Evolutionary conservation across 148 eudicot genomes (phyloP).

Genomic region (Gaultheria prostrata): DNA sequence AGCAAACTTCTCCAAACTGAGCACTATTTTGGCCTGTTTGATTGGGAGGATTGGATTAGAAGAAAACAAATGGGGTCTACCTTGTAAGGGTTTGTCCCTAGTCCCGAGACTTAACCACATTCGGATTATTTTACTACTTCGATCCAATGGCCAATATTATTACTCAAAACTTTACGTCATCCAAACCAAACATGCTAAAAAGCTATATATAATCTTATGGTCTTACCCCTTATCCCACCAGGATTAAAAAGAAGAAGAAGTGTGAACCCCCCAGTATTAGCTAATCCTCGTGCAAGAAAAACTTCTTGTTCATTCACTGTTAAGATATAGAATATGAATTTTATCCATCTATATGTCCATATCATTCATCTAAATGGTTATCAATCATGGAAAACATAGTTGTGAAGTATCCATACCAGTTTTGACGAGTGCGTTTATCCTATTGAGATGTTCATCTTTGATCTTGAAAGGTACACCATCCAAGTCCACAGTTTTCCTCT

Average conservation of each 20-base stretch:
- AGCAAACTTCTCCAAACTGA: conserved; percentile 8
- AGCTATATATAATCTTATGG: too few relatives aligned
- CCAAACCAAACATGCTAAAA: too few relatives aligned
- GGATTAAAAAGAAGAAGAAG: too few relatives aligned
- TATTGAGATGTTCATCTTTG: conserved; percentile 64
- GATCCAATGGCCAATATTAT: background rate
- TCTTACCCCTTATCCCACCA: too few relatives aligned
- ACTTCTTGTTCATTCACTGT: too few relatives aligned
- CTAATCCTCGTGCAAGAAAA: too few relatives aligned
- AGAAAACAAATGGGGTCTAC: background rate
- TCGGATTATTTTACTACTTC: background rate
- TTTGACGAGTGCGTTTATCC: conserved; percentile 76
- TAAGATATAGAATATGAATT: too few relatives aligned
- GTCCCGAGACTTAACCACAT: background rate
- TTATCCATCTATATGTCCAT: too few relatives aligned
- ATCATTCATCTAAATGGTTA: background rate
- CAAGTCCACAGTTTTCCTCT: conserved; percentile 61
- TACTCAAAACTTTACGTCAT: background rate
- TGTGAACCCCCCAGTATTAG: too few relatives aligned
- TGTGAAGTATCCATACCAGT: conserved; percentile 49
- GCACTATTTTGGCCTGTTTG: background rate
- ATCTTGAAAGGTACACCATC: conserved; percentile 79
- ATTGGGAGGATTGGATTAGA: background rate
- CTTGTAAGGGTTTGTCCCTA: background rate
- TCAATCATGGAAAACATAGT: background rate